These are phyloP conservation scores for Platismatia glauca DNA, from an alignment of 495 filamentous ascomycete genomes.

Conservation along the genomic window DNA sequence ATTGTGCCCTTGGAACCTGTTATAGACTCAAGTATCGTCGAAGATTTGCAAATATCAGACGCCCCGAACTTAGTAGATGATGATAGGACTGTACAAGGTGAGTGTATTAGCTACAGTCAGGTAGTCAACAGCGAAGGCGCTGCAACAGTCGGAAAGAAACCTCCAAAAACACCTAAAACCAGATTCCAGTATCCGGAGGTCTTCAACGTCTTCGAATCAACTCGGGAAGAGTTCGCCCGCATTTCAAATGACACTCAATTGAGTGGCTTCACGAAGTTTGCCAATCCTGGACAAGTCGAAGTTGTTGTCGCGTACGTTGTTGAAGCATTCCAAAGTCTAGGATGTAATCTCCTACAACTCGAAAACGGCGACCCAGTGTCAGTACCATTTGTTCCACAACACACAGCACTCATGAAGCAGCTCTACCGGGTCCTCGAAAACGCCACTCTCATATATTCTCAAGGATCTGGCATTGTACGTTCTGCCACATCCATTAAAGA, in stretches of 20 bases:
- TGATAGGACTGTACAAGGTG: background rate
- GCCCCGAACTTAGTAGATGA: background rate
- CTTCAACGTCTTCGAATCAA: conserved; percentile 1
- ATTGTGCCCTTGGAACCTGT: background rate
- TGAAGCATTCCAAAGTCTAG: conserved; percentile 33
- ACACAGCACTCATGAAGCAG: no score
- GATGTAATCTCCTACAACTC: conserved; percentile 27
- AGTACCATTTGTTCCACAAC: no score
- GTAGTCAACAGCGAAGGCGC: background rate
- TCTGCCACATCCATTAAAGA: no score
- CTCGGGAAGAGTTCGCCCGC: conserved; percentile 8
- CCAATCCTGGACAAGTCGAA: conserved; percentile 29
- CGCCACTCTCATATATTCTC: no score
- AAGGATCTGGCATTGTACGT: no score
- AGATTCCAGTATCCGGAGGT: background rate
- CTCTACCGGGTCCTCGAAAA: no score
- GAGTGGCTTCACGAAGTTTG: conserved; percentile 26
- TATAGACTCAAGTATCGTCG: background rate
- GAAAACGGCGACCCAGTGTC: no score
- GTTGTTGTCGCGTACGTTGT: conserved; percentile 35
- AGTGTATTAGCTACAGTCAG: background rate
- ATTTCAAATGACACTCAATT: conserved; percentile 6
- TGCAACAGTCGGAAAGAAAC: background rate
- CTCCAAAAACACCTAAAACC: background rate
- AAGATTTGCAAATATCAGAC: background rate